These are phyloP conservation scores for Tetrahymena elliotti DNA, from an alignment of 73 alveolate genomes.

Conservation along the genomic window DNA sequence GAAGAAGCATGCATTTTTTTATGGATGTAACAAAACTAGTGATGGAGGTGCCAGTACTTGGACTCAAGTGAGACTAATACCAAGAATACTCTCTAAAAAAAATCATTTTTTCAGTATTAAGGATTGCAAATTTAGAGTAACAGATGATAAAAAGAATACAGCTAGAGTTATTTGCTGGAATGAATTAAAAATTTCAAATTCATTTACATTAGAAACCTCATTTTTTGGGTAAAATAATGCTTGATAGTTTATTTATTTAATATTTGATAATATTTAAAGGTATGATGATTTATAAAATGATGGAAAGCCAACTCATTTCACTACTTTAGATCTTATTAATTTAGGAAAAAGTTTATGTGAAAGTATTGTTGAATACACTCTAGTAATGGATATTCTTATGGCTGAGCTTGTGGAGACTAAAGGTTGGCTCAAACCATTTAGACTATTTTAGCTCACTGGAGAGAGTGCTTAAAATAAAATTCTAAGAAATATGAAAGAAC, in stretches of 20 bases:
- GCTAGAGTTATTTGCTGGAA: conserved; percentile 34
- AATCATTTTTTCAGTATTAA: conserved; percentile 13
- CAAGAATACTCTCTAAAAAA: conserved; percentile 10
- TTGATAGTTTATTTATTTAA: too few species aligned
- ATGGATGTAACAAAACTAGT: conserved; percentile 53
- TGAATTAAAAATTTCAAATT: background rate
- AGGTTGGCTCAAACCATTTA: background rate
- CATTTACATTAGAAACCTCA: conserved; percentile 43
- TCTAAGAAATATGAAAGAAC: background rate
- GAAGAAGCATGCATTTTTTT: conserved; percentile 71
- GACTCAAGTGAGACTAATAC: conserved; percentile 27
- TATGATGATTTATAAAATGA: background rate
- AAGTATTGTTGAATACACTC: background rate
- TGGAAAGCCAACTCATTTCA: background rate
- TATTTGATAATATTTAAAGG: background rate
- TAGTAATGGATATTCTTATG: background rate
- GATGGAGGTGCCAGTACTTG: conserved; percentile 11
- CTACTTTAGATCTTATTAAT: background rate
- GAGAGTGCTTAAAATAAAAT: background rate
- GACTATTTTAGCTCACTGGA: background rate
- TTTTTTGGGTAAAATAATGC: conserved; percentile 39
- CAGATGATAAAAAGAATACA: conserved; percentile 33
- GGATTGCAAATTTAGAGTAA: conserved; percentile 13
- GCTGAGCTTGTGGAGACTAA: background rate
- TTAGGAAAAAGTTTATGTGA: background rate